Base-by-base conservation (phyloP, 164 flowering plant species). In the Kalanchoe fedtschenkoi region DNA sequence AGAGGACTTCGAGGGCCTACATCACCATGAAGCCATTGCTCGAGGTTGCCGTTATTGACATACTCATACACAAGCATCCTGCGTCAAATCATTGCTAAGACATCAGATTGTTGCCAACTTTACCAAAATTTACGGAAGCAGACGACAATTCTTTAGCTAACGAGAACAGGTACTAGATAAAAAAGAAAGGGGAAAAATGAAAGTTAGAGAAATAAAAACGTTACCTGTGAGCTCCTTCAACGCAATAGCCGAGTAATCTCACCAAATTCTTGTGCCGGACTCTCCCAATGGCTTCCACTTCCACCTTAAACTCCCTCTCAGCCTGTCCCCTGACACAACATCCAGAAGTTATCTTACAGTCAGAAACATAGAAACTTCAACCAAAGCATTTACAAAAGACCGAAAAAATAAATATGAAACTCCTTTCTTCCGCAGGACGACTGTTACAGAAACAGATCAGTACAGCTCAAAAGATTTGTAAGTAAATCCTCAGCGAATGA, bases 31-130 rank as follows among this genome's bases (percentile, higher is more conserved):
- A 86, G 78, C 93, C 93, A 86, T 67, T 86, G 89, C 41, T 82
- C 88, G 44, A 86, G 69, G 73, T 83, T 86, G 47, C 92, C 92
- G 67, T 82, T 80, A 58, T 86, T 71, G 4, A 86, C 86, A 62
- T 71, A 86, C 70, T 86, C 93, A 69, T 84, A 84, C 5, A 86
- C 89, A 65, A 86, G 93, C 86, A 86, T 86, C 83, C 92, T 85
- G 43, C 21, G 55, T 19, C 22, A 21, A 32, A n/a, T 57, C 41
- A 42, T 39, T 37, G 34, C 9, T 19, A 5, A 33, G 28, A 32
- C 6, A 29, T 29, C 17, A 34, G 16, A 32, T 19, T 19, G 41
- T 19, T 32, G 24, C 56, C 9, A 39, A 58, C 32, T 2, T 24
- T 4, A 6, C 6, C 24, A 51, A 1, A n/a, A n/a, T n/a, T n/a